phyloP scores from a whole-genome alignment of 2,329 filamentous ascomycete genomes.

The Bipolaris oryzae region DNA sequence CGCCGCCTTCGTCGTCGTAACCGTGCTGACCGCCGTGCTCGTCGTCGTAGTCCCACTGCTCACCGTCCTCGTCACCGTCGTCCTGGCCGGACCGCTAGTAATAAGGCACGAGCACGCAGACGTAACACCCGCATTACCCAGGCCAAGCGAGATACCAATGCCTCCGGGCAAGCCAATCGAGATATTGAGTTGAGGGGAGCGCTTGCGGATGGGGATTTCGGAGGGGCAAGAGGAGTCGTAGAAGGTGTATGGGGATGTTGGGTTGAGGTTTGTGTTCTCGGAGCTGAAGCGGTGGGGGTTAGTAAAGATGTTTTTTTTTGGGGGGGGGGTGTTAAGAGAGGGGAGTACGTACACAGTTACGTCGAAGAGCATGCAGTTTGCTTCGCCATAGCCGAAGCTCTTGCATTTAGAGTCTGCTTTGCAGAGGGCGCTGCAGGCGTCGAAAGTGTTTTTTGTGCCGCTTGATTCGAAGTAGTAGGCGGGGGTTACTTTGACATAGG shows the following conservation, averaged over 20 bases:
- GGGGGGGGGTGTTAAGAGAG: not conserved
- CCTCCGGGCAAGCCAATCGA: constrained; percentile 13
- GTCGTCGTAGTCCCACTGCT: constrained; percentile 25
- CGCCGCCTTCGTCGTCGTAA: constrained; percentile 8
- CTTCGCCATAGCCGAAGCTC: constrained; percentile 42
- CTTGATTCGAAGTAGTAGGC: constrained; percentile 45
- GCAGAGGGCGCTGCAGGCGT: constrained; percentile 38
- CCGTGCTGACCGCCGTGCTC: constrained; percentile 6
- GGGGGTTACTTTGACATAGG: constrained; percentile 38
- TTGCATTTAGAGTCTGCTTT: constrained; percentile 41
- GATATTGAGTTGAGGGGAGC: constrained; percentile 25
- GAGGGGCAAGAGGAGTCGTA: constrained; percentile 36
- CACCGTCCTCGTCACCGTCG: constrained; percentile 33
- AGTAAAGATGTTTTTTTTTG: not conserved
- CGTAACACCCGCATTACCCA: constrained; percentile 26
- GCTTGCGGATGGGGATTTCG: constrained; percentile 40
- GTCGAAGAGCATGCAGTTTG: constrained; percentile 44
- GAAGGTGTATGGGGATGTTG: constrained; percentile 44
- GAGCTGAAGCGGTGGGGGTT: constrained; percentile 14
- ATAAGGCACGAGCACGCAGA: constrained; percentile 44
- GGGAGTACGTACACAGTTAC: constrained; percentile 34
- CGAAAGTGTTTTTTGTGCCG: constrained; percentile 42
- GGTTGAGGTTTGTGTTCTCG: constrained; percentile 44
- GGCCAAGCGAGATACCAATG: constrained; percentile 34
- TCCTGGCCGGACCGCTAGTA: constrained; percentile 30